phyloP scores from a whole-genome alignment of 176 grass and related monocot species.

The Zoysia pacifica region DNA sequence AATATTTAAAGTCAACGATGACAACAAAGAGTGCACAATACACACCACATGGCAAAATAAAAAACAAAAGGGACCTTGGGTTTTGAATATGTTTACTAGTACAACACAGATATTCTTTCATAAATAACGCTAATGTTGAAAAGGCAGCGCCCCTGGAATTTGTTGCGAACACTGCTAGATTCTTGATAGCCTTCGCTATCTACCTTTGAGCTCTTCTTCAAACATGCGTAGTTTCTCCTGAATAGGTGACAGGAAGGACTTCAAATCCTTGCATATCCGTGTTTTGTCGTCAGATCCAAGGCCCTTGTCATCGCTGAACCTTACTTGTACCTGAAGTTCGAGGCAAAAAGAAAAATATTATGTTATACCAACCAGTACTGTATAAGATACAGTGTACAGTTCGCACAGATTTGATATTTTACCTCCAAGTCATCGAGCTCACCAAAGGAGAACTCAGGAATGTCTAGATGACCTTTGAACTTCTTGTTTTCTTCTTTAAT shows the following conservation, averaged over 20 bases:
- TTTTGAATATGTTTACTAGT: conserved; percentile 1
- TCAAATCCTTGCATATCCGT: conserved; percentile 72
- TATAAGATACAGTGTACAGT: background rate
- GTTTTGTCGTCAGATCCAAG: conserved; percentile 49
- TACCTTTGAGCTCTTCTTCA: conserved; percentile 87
- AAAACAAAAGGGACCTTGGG: background rate
- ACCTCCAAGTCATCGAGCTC: conserved; percentile 94
- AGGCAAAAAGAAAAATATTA: background rate
- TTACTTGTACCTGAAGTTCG: conserved; percentile 61
- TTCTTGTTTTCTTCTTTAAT: conserved; percentile 65
- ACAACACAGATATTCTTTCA: background rate
- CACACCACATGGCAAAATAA: background rate
- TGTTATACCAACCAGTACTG: background rate
- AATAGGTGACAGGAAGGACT: conserved; percentile 61
- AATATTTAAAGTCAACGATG: too few relatives aligned
- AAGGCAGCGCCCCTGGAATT: background rate
- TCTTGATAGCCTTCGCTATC: conserved; percentile 38
- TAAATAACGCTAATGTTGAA: background rate
- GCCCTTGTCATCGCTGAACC: conserved; percentile 71
- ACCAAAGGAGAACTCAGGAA: conserved; percentile 92
- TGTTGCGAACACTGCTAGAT: background rate
- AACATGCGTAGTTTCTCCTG: conserved; percentile 61
- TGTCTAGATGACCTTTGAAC: conserved; percentile 79
- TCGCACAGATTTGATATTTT: background rate
- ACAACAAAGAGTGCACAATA: background rate